These are phyloP conservation scores for Diutina catenulata DNA, from an alignment of 1,139 yeast genomes.

Conservation along the genomic window DNA sequence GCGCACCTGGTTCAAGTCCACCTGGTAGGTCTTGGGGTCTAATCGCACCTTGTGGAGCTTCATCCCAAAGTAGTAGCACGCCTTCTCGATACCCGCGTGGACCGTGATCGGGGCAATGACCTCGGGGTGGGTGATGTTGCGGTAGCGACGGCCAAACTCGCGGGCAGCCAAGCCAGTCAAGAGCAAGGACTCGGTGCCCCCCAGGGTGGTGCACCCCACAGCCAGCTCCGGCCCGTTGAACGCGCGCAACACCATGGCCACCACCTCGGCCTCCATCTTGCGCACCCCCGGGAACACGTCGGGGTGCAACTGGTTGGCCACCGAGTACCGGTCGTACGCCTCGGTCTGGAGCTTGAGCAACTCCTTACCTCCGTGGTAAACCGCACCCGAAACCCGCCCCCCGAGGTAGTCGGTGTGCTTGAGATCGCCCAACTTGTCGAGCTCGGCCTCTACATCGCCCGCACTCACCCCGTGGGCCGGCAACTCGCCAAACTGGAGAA, in stretches of 20 bases:
- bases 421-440: conserved; percentile 26
- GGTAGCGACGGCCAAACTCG: conserved; percentile 43
- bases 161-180: conserved; percentile 81
- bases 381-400: conserved; percentile 91
- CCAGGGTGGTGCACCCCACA: conserved; percentile 88
- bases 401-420: conserved; percentile 70
- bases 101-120: conserved; percentile 81
- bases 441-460: conserved; percentile 30
- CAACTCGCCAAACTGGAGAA: conserved; percentile 37
- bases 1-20: conserved; percentile 50
- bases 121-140: conserved; percentile 67
- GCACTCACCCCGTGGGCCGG: conserved; percentile 48
- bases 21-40: conserved; percentile 58
- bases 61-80: conserved; percentile 84
- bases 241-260: conserved; percentile 72
- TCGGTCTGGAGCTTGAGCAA: conserved; percentile 59
- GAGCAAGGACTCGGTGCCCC: conserved; percentile 91
- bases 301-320: conserved; percentile 92
- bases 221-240: conserved; percentile 66
- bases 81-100: conserved; percentile 95
- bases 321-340: conserved; percentile 67
- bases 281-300: conserved; percentile 95
- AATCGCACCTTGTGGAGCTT: conserved; percentile 71
- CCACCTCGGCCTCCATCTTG: conserved; percentile 93
- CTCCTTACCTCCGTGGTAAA: conserved; percentile 85